These are phyloP conservation scores for Tylopilus intermedius DNA, from an alignment of 768 basidiomycete genomes.

Conservation along the genomic window DNA sequence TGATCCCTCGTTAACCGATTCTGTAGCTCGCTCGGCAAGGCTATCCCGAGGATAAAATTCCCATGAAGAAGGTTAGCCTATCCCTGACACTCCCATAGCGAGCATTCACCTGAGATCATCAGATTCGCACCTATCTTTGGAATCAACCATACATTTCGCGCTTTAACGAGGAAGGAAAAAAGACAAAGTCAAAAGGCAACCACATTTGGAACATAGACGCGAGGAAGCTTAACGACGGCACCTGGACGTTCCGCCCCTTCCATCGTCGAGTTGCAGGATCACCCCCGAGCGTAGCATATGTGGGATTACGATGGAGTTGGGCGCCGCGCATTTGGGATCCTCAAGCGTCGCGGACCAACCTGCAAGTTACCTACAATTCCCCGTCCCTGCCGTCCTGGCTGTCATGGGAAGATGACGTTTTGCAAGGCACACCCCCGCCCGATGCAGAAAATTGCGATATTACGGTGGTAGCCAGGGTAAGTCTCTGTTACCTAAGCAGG, in stretches of 20 bases:
- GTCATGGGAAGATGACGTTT: constrained; percentile 76
- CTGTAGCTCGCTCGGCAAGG: constrained; percentile 74
- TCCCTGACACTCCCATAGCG: constrained; percentile 8
- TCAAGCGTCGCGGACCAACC: constrained; percentile 76
- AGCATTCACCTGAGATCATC: constrained; percentile 21
- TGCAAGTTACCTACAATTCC: constrained; percentile 75
- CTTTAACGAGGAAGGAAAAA: constrained; percentile 98
- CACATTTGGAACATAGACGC: constrained; percentile 99
- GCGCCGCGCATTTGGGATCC: constrained; percentile 96
- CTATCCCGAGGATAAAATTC: constrained; percentile 90
- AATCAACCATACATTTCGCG: constrained; percentile 89
- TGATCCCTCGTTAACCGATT: constrained; percentile 9
- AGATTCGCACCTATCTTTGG: constrained; percentile 96
- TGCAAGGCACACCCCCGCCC: constrained; percentile 74
- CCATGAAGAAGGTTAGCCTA: constrained; percentile 83
- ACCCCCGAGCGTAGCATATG: constrained; percentile 78
- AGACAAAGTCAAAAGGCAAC: constrained; percentile 98
- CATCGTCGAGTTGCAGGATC: constrained; percentile 80
- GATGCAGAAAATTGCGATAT: constrained; percentile 75
- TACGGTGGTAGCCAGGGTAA: constrained; percentile 70
- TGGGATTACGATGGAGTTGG: constrained; percentile 82
- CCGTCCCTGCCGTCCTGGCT: constrained; percentile 85
- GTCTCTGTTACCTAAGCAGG: constrained; percentile 19
- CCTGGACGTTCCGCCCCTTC: constrained; percentile 88
- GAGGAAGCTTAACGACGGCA: constrained; percentile 68